phyloP scores from a whole-genome alignment of 2,329 filamentous ascomycete genomes.

The Amphichorda felina region DNA sequence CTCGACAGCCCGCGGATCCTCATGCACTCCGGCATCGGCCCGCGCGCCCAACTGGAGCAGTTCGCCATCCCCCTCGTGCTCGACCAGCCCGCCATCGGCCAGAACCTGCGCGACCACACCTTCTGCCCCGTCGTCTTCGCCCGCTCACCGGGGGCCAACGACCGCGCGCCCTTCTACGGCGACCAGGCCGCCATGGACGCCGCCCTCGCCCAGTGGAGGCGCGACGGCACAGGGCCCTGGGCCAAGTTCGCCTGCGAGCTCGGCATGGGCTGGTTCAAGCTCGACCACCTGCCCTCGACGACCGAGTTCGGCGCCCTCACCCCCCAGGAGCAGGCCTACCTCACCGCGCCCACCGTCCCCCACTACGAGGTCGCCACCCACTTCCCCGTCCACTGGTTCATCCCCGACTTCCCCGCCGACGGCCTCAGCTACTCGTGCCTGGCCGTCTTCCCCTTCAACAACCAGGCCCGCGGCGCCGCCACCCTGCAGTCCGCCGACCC shows the following conservation, averaged over 20 bases:
- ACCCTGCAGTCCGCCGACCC: constrained; percentile 41
- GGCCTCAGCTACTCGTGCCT: constrained; percentile 29
- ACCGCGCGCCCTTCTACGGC: constrained; percentile 32
- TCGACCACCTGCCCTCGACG: constrained; percentile 22
- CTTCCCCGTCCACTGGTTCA: constrained; percentile 27
- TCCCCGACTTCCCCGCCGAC: constrained; percentile 22
- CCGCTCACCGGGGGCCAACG: constrained; percentile 25
- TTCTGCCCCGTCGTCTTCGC: constrained; percentile 24
- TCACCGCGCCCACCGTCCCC: constrained; percentile 42
- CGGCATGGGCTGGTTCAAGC: constrained; percentile 31
- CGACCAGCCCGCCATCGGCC: constrained; percentile 45
- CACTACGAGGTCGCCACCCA: constrained; percentile 42
- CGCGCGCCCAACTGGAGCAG: constrained; percentile 36
- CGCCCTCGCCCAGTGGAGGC: constrained; percentile 34
- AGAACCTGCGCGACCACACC: constrained; percentile 49
- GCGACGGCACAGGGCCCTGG: constrained; percentile 26
- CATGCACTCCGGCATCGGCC: constrained; percentile 45
- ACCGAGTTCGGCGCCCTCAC: constrained; percentile 39
- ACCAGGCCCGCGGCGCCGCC: constrained; percentile 37
- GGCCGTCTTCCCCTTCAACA: constrained; percentile 37
- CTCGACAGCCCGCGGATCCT: constrained; percentile 66
- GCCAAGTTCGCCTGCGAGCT: constrained; percentile 23
- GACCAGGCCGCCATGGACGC: constrained; percentile 25
- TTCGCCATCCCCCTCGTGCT: constrained; percentile 41
- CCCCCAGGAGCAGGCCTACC: constrained; percentile 23